Percentiles rank a stretch among this genome's conserved stretches.
phyloP scores from a whole-genome alignment of 768 basidiomycete genomes.

The Pisolithus marmoratus region DNA sequence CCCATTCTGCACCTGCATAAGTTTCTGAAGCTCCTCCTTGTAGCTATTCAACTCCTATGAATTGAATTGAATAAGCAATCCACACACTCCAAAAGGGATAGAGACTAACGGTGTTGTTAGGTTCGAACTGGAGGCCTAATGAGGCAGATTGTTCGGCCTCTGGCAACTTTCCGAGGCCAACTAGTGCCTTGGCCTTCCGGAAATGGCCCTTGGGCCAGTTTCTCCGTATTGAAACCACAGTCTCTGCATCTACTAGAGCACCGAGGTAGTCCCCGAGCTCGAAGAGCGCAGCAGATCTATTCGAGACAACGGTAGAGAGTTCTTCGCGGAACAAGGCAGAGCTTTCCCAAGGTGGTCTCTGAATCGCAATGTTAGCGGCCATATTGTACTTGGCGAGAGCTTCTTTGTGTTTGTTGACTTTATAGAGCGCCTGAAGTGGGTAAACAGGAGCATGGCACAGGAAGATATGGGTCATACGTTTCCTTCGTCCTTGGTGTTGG shows the following conservation, averaged over 20 bases:
- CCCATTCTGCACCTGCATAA: constrained; percentile 9
- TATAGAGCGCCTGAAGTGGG: constrained; percentile 63
- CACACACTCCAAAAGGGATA: background rate
- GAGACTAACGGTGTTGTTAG: constrained; percentile 47
- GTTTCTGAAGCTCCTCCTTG: constrained; percentile 25
- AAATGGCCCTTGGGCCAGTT: constrained; percentile 97
- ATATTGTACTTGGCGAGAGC: constrained; percentile 78
- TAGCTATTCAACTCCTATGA: constrained; percentile 27
- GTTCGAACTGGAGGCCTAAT: constrained; percentile 83
- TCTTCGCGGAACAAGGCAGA: constrained; percentile 83
- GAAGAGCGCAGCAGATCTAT: constrained; percentile 83
- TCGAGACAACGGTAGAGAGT: constrained; percentile 82
- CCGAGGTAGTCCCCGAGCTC: constrained; percentile 70
- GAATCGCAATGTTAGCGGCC: constrained; percentile 69
- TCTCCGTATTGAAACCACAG: constrained; percentile 76
- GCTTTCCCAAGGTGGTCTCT: constrained; percentile 88
- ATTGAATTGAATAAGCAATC: constrained; percentile 7
- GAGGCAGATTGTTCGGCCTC: constrained; percentile 81
- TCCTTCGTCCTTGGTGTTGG: constrained; percentile 85
- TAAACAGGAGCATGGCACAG: constrained; percentile 5
- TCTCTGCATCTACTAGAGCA: constrained; percentile 86
- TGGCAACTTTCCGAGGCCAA: constrained; percentile 57
- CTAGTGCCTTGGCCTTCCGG: constrained; percentile 84
- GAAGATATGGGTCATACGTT: constrained; percentile 57
- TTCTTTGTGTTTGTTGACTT: constrained; percentile 56